Evolutionary conservation across 768 basidiomycete genomes (phyloP).

Genomic region (Podaxis pistillaris): DNA sequence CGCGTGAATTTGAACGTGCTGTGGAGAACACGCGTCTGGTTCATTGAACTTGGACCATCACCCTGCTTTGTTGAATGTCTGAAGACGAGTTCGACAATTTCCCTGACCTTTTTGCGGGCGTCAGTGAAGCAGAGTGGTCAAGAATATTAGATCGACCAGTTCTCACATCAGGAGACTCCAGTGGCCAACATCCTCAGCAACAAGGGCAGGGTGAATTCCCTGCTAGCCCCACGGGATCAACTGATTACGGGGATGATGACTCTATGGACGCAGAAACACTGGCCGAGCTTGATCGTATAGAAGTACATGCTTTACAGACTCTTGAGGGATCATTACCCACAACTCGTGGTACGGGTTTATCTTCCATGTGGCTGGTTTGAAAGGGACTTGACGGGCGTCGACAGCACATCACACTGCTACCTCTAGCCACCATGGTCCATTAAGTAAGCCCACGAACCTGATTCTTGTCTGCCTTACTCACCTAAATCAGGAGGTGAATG

Average conservation of each 20-base stretch:
- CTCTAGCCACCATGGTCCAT: background rate
- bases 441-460: background rate
- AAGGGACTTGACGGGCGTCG: background rate
- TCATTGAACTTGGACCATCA: background rate
- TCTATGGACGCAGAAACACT: constrained; percentile 34
- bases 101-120: constrained; percentile 51
- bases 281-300: constrained; percentile 46
- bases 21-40: background rate
- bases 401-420: background rate
- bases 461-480: background rate
- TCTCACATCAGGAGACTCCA: background rate
- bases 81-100: constrained; percentile 54
- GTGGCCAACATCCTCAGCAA: constrained; percentile 4
- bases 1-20: background rate
- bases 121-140: constrained; percentile 51
- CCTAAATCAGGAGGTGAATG: constrained; percentile 7
- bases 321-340: background rate
- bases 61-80: constrained; percentile 24
- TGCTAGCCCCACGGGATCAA: constrained; percentile 17
- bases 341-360: constrained; percentile 11
- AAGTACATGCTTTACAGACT: constrained; percentile 29
- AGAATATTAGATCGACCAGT: constrained; percentile 26
- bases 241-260: constrained; percentile 27
- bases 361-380: background rate
- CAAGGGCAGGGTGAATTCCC: background rate